Conservation (phyloP, 306 rosid genomes). For the Alnus glutinosa region DNA sequence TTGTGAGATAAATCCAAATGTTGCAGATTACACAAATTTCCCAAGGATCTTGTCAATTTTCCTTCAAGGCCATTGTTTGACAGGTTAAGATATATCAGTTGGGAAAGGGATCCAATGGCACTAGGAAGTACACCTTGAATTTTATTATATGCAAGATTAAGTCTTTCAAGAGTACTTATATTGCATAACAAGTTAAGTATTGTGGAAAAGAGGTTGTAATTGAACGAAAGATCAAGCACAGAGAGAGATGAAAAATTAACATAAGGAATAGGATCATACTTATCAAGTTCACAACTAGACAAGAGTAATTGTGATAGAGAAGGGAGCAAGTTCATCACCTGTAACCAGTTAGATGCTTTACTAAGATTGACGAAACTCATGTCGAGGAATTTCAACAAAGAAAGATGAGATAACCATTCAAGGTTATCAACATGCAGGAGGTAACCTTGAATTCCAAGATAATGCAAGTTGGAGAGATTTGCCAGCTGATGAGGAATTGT, state of each 20-base stretch:
- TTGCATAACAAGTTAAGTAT: too few species aligned
- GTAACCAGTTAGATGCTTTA: slow-evolving; percentile 18
- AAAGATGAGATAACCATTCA: slow-evolving; percentile 34
- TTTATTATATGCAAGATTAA: neutral
- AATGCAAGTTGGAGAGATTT: too few species aligned
- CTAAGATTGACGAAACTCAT: slow-evolving; percentile 21
- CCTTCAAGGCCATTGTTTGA: slow-evolving; percentile 17
- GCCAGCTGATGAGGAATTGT: too few species aligned
- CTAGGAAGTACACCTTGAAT: too few species aligned
- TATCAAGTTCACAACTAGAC: neutral
- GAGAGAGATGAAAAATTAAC: neutral
- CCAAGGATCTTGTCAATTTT: too few species aligned
- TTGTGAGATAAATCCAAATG: too few species aligned
- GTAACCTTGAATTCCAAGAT: too few species aligned
- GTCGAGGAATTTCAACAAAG: slow-evolving; percentile 21
- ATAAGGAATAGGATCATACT: neutral
- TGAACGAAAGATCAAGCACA: neutral
- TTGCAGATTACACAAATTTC: too few species aligned
- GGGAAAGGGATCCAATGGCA: too few species aligned
- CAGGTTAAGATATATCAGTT: neutral
- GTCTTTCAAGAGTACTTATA: too few species aligned
- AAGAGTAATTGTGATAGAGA: slow-evolving; percentile 14
- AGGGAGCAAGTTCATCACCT: slow-evolving; percentile 28
- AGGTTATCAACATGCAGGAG: neutral
- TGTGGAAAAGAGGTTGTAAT: too few species aligned